Base-by-base conservation (phyloP, 352 stramenopile species). In the Globisporangium alternatum region DNA sequence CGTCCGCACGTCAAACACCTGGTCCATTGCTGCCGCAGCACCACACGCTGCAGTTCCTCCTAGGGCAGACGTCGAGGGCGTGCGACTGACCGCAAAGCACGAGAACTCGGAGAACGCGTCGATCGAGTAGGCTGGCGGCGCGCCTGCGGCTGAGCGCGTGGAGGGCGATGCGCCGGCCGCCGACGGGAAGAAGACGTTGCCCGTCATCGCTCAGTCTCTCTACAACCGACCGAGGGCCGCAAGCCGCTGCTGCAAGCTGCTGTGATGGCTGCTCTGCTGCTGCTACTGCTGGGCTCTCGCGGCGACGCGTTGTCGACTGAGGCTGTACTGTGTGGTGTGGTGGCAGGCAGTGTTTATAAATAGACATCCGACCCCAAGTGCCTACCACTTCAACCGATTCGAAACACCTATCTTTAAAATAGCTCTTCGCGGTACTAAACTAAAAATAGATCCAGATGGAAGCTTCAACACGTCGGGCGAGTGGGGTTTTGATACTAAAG, bases 61-160 rank as follows among this genome's bases (percentile, higher is more conserved):
- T 8, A 41, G 68, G 0, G 45, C 39, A 7, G 62, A 48, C n/a
- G 64, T 69, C 2, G 63, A 69, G 2, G 72, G 76, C 0, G 68
- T 79, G n/a, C 69, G 73, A 43, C 68, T 75, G 41, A 83, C 67
- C 12, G 63, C 69, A 3, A 74, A 61, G 17, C 69, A 66, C 3
- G 78, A 89, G 60, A 69, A 80, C 41, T 89, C 78, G 1, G 75
- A 70, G 66, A 91, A 88, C 30, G 77, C 69, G 63, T 89, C 78
- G 22, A 89, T 71, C 3, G 78, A 83, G 58, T 87, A 88, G 19
- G 56, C 62, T 22, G 55, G 43, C 30, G 25, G 44, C 9, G 19
- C 41, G 5, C 47, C 25, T 39, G 12, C 35, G 9, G 4, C 35
- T 43, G 63, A 28, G 69, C 45, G 5, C 39, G 63, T 5, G 43